Base-by-base conservation (phyloP, 163 green algal species). In the Volvox carteri region DNA sequence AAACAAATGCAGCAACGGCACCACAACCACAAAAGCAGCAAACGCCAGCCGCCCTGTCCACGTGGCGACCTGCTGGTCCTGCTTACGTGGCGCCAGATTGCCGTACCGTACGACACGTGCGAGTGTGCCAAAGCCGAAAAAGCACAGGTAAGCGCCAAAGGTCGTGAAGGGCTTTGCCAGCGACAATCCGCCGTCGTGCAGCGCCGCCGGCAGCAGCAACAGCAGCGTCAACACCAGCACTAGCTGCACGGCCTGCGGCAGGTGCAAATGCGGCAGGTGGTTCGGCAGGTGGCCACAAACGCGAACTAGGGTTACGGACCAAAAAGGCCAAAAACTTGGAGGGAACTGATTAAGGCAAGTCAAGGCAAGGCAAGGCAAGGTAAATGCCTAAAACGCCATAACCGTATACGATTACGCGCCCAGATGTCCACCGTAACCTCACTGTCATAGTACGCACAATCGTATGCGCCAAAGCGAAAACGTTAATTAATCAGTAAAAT, bases 91-190 rank as follows among this genome's bases (percentile, higher is more conserved):
- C 14, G 85, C 54, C 4, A 92, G 48, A 23, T 50, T 78, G 0
- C 90, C 90, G 80, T 90, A 75, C 35, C 37, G 58, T 16, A 92
- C 23, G 50, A 93, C 67, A 41, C 92, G 87, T 11, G 28, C 62
- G n/a, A 94, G 65, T 14, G 58, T 90, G 25, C 92, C 92, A 0
- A 76, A 30, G 8, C 60, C 86, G 39, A 94, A 94, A 56, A 94
- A 94, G 25, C 75, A 23, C 21, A 92, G 67, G 58, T 94, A 94
- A 21, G 50, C 60, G 23, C 39, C 74, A 58, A 90, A 92, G 21
- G 86, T 70, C 5, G 72, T 56, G 79, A 76, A 93, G 4, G 90
- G 54, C 25, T 89, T 85, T 11, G 42, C 33, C 25, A 76, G 30
- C 2, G 54, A 67, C 0, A 94, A 46, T 25, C 92, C 90, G 8